Evolutionary conservation across 176 grass and related monocot genomes (phyloP).

Genomic region (Zizania latifolia): DNA sequence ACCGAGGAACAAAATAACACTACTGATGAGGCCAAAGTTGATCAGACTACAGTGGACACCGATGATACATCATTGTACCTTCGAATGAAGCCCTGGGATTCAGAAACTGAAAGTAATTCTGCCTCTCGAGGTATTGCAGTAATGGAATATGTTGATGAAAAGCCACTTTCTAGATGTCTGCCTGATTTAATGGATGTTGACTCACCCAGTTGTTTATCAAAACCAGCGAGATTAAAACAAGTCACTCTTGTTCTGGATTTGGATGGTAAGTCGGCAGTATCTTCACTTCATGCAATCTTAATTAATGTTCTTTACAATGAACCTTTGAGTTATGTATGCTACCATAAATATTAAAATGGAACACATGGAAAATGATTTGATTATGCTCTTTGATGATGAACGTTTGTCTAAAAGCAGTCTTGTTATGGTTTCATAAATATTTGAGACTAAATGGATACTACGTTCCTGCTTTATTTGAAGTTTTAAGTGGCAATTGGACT

Average conservation of each 20-base stretch:
- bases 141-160: constrained; percentile 57
- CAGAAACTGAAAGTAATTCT: constrained; percentile 46
- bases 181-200: constrained; percentile 72
- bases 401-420: background rate
- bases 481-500: background rate
- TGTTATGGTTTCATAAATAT: background rate
- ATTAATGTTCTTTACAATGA: background rate
- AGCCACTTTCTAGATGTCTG: constrained; percentile 46
- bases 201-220: constrained; percentile 27
- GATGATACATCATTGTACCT: constrained; percentile 81
- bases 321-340: background rate
- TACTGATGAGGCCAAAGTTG: constrained; percentile 9
- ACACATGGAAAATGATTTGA: background rate
- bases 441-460: background rate
- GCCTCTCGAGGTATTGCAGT: constrained; percentile 28
- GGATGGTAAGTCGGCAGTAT: constrained; percentile 63
- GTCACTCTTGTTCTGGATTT: constrained; percentile 99
- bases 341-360: background rate
- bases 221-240: constrained; percentile 44
- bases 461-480: background rate
- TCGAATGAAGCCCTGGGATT: constrained; percentile 42
- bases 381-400: background rate
- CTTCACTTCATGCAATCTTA: constrained; percentile 10
- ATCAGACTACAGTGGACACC: constrained; percentile 24
- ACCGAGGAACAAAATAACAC: constrained; percentile 27